A percentile compares a stretch with the other conserved stretches of the same genome.
Conservation (phyloP, 2,329 filamentous ascomycete species). For the Stenocarpella maydis region DNA sequence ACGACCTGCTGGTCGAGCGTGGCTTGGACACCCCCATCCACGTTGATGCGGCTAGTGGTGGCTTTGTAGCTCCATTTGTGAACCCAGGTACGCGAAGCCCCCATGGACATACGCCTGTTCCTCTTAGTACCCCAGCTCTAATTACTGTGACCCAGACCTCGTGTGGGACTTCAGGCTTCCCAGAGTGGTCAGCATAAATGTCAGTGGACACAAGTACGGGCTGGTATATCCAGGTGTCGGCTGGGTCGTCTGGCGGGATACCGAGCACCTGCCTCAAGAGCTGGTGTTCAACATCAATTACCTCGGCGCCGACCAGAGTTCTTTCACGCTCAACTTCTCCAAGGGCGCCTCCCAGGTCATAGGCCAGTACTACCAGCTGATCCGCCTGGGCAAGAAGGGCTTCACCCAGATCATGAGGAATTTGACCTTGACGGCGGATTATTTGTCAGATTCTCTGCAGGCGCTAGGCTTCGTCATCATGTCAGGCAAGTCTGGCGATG, state of each 20-base stretch:
- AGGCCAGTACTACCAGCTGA: conserved; percentile 93
- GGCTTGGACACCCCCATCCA: conserved; percentile 79
- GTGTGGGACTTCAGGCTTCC: conserved; percentile 92
- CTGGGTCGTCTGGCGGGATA: conserved; percentile 89
- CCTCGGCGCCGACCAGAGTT: conserved; percentile 92
- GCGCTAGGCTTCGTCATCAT: conserved; percentile 86
- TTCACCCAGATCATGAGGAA: conserved; percentile 96
- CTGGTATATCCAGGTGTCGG: conserved; percentile 81
- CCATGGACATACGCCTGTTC: neutral
- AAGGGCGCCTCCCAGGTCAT: conserved; percentile 95
- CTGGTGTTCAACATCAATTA: conserved; percentile 99
- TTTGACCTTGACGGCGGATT: conserved; percentile 88
- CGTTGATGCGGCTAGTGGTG: conserved; percentile 34
- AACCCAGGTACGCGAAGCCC: conserved; percentile 45
- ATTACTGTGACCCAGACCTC: conserved; percentile 68
- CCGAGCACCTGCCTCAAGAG: conserved; percentile 86
- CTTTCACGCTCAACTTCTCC: conserved; percentile 97
- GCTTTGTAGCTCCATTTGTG: conserved; percentile 79
- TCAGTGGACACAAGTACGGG: conserved; percentile 82
- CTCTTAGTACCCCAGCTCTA: neutral
- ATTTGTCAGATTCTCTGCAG: conserved; percentile 77
- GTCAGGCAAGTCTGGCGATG: conserved; percentile 76
- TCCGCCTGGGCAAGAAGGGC: conserved; percentile 90
- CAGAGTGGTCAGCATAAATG: conserved; percentile 92
- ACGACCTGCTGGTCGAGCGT: conserved; percentile 81